Percentiles rank a stretch among this genome's conserved stretches.
Conservation (phyloP, 169 alveolate genomes). For the Cryptosporidium felis region DNA sequence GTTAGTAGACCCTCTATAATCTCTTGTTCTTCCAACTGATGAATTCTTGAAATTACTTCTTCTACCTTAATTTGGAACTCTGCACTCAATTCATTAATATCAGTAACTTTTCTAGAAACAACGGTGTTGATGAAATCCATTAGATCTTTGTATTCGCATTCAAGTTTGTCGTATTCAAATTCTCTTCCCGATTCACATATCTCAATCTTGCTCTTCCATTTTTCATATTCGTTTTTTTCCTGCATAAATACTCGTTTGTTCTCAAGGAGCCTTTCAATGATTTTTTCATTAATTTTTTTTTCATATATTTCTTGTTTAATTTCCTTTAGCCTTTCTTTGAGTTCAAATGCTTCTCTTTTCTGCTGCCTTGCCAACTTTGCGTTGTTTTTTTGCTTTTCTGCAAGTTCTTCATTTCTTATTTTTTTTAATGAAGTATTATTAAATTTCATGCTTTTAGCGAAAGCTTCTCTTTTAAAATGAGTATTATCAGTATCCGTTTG, state of each 20-base stretch:
- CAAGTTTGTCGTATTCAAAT: background rate
- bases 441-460: background rate
- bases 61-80: conserved; percentile 2
- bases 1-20: conserved; percentile 32
- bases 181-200: conserved; percentile 10
- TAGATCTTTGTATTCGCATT: background rate
- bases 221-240: conserved; percentile 15
- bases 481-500: background rate
- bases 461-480: background rate
- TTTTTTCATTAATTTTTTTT: conserved; percentile 8
- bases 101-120: background rate
- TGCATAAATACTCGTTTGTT: background rate
- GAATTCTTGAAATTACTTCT: conserved; percentile 16
- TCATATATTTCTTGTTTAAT: conserved; percentile 22
- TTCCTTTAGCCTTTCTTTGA: conserved; percentile 1
- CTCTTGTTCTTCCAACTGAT: conserved; percentile 12
- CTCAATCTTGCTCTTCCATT: background rate
- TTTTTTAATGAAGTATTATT: background rate
- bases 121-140: background rate
- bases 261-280: background rate
- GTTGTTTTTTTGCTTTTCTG: conserved; percentile 1
- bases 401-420: conserved; percentile 21
- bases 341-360: conserved; percentile 19
- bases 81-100: conserved; percentile 9
- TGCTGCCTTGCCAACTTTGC: conserved; percentile 46